phyloP scores from a whole-genome alignment of 192 early-diverging fungal species.

The Dispira simplex region DNA sequence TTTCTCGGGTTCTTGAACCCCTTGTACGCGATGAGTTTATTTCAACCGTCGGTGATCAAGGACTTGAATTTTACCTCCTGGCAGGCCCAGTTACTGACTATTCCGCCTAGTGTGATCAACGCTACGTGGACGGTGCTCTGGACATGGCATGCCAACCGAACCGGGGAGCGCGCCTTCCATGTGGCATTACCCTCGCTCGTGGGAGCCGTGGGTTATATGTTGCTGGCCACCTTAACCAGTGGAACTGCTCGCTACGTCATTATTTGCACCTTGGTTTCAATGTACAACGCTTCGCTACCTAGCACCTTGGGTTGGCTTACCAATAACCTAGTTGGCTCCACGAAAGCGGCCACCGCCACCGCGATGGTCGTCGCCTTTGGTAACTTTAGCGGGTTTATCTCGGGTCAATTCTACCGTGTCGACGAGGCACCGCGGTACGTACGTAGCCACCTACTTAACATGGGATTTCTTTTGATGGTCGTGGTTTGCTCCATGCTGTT shows the following conservation, averaged over 20 bases:
- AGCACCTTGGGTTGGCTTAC: constrained; percentile 48
- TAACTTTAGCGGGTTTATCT: constrained; percentile 58
- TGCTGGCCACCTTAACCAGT: background rate
- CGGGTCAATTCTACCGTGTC: constrained; percentile 54
- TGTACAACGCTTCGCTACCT: constrained; percentile 33
- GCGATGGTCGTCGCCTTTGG: constrained; percentile 51
- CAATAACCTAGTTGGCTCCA: constrained; percentile 51
- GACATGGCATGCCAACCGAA: constrained; percentile 2
- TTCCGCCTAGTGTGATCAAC: constrained; percentile 10
- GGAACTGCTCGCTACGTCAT: constrained; percentile 20
- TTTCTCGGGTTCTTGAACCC: constrained; percentile 11
- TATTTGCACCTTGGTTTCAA: constrained; percentile 28
- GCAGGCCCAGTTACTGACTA: constrained; percentile 12
- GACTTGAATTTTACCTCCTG: constrained; percentile 6
- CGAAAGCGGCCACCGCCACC: constrained; percentile 50
- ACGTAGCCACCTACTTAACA: constrained; percentile 29
- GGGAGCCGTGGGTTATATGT: constrained; percentile 5
- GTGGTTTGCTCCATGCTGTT: constrained; percentile 29
- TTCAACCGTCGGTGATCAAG: constrained; percentile 10
- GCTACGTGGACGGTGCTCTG: constrained; percentile 4
- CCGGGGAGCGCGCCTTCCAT: constrained; percentile 9
- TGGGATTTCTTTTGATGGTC: constrained; percentile 31
- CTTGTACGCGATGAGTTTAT: constrained; percentile 12
- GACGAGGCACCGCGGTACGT: constrained; percentile 38
- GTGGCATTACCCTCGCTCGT: constrained; percentile 4